Conservation (phyloP, 2,329 filamentous ascomycete species). For the Neofusicoccum cordaticola region DNA sequence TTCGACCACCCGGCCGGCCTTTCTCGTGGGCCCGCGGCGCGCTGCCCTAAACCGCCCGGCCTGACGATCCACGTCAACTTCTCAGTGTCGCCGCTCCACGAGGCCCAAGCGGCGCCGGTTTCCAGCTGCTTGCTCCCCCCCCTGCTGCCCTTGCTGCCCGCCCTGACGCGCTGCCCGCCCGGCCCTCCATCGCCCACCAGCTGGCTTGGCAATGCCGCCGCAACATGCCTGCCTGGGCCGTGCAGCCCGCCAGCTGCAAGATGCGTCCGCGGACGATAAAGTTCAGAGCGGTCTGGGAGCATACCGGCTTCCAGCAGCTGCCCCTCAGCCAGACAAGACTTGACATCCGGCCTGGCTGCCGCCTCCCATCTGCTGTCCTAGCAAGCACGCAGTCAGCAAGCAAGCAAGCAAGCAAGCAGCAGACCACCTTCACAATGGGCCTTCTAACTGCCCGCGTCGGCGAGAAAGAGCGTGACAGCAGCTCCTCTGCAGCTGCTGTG, state of each 20-base stretch:
- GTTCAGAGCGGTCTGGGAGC: neutral
- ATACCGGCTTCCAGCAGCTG: neutral
- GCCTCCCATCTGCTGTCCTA: neutral
- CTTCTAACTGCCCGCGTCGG: neutral
- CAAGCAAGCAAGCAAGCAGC: neutral
- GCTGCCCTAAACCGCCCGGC: neutral
- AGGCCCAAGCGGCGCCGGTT: neutral
- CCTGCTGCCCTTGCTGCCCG: neutral
- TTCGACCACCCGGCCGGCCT: too few relatives aligned
- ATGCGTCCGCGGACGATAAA: neutral
- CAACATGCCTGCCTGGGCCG: slow-evolving; percentile 6
- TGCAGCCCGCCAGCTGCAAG: slow-evolving; percentile 6
- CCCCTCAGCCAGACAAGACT: neutral
- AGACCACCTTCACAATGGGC: neutral
- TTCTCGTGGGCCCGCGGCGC: too few relatives aligned
- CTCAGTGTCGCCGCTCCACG: neutral
- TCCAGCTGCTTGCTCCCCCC: neutral
- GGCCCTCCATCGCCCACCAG: neutral
- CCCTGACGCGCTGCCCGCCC: neutral
- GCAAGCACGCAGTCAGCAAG: neutral
- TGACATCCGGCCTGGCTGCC: neutral
- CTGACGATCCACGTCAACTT: slow-evolving; percentile 4
- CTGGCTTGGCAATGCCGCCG: slow-evolving; percentile 5
- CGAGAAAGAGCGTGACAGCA: neutral
- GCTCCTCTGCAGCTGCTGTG: neutral